Base-by-base conservation (phyloP, 345 rosid species). In the Triadica sebifera region DNA sequence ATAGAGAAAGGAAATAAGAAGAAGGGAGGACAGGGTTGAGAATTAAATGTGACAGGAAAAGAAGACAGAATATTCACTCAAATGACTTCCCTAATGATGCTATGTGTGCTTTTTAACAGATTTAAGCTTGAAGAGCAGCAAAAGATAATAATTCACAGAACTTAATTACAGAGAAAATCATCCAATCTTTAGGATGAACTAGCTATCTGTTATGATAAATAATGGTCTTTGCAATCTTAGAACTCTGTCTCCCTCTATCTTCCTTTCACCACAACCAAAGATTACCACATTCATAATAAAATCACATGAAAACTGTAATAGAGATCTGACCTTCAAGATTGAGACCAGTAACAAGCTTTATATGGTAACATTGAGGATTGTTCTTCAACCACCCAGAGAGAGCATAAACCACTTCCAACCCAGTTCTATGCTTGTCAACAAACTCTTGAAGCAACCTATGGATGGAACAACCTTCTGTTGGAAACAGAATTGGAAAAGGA, bases 381-480 rank as follows among this genome's bases (percentile, higher is more conserved):
- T 76, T 80, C 89, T 88, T 93, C 79, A 85, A 79, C 94, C 96
- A 95, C 70, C 98, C 99, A 24, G 96, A 89, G 64, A 93, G 80
- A 64, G 85, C 76, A 83, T 91, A 95, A 6, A 91, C 87, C 67
- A 88, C 94, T 82, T 91, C 91, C 64, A 91, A 49, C 12, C 81
- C 86, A 67, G 77, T 85, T 65, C 86, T 89, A 52, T 78, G 87
- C 57, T 75, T 85, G 75, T 86, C 88, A 34, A 84, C 94, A 74
- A 93, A 93, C 65, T 93, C 90, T 25, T 86, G 86, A 77, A 93
- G 93, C 92, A 95, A 80, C 86, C 99, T 95, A 82, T 58, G 29
- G 20, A 55, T 22, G 22, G 25, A 52, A 34, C 79, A 71, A 49
- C 37, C 37, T 70, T 39, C n/a, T 12, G 17, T 12, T 3, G 34